These are phyloP conservation scores for Epithele typhae DNA, from an alignment of 768 basidiomycete species.

Conservation along the genomic window DNA sequence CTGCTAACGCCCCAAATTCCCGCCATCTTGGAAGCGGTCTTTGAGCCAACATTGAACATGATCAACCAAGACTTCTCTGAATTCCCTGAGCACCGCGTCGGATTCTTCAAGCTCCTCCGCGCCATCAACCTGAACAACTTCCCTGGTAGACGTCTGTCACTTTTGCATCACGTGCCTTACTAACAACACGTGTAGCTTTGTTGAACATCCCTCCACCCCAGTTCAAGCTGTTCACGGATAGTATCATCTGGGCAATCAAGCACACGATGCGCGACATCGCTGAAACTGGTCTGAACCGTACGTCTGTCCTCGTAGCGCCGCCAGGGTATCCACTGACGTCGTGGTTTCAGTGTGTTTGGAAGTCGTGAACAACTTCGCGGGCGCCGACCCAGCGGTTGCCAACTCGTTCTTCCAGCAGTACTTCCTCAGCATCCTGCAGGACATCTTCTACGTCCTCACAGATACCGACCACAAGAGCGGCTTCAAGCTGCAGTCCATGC, in stretches of 20 bases:
- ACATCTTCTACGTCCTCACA: constrained; percentile 95
- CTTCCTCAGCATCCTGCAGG: constrained; percentile 88
- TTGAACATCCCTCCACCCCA: constrained; percentile 84
- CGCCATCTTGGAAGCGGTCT: constrained; percentile 93
- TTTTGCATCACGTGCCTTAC: too few species aligned
- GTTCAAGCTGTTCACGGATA: constrained; percentile 98
- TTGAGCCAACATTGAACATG: constrained; percentile 96
- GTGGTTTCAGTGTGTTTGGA: constrained; percentile 75
- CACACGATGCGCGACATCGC: constrained; percentile 99
- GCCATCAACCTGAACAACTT: constrained; percentile 93
- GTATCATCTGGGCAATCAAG: constrained; percentile 99
- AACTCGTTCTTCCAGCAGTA: constrained; percentile 97
- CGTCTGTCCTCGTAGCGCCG: constrained; percentile 21
- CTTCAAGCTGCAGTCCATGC: constrained; percentile 89
- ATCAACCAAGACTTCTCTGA: constrained; percentile 99
- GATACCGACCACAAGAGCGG: constrained; percentile 99
- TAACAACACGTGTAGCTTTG: constrained; percentile 48
- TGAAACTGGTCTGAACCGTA: constrained; percentile 81
- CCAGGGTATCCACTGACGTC: constrained; percentile 1
- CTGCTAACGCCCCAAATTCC: constrained; percentile 91
- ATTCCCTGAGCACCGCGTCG: constrained; percentile 94
- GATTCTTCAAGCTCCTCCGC: constrained; percentile 93
- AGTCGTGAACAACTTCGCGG: constrained; percentile 92
- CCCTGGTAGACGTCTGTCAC: constrained; percentile 58
- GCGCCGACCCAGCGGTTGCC: constrained; percentile 70